phyloP scores from a whole-genome alignment of 441 rosid genomes.

The Isatis lusitanica region DNA sequence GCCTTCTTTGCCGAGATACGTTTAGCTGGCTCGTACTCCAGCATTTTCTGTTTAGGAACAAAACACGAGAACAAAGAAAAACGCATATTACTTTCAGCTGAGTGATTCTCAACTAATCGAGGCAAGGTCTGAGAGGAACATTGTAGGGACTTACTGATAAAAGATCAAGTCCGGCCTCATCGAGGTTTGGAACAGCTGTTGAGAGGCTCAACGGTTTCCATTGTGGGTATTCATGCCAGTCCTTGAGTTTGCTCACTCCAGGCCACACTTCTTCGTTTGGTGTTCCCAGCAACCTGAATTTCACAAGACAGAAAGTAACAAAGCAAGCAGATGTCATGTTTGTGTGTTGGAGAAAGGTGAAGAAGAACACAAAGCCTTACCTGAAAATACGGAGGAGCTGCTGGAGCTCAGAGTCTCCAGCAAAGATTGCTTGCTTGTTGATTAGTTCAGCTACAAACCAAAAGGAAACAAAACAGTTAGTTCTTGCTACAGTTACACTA shows the following conservation, averaged over 20 bases:
- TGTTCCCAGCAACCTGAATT: constrained; percentile 81
- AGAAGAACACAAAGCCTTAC: constrained; percentile 13
- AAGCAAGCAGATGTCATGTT: background rate
- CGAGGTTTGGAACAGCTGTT: constrained; percentile 69
- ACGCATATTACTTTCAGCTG: background rate
- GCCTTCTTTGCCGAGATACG: constrained; percentile 95
- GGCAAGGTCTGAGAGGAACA: constrained; percentile 8
- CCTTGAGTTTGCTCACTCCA: constrained; percentile 80
- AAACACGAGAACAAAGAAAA: background rate
- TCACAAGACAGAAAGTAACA: background rate
- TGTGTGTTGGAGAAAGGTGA: background rate
- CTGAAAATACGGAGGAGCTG: constrained; percentile 97
- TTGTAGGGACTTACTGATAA: constrained; percentile 54
- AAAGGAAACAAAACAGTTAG: constrained; percentile 13
- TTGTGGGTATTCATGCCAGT: constrained; percentile 99
- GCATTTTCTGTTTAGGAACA: constrained; percentile 70
- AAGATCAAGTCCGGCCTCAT: constrained; percentile 73
- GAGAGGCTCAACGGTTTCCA: constrained; percentile 83
- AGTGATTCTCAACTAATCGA: constrained; percentile 9
- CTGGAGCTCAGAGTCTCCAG: constrained; percentile 96
- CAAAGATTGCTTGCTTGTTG: constrained; percentile 85
- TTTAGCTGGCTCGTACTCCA: constrained; percentile 82
- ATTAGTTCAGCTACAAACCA: constrained; percentile 71
- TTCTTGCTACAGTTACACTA: background rate
- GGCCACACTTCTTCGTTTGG: constrained; percentile 96